phyloP scores from a whole-genome alignment of 2,329 filamentous ascomycete genomes.

The Arthrobotrys conoides region DNA sequence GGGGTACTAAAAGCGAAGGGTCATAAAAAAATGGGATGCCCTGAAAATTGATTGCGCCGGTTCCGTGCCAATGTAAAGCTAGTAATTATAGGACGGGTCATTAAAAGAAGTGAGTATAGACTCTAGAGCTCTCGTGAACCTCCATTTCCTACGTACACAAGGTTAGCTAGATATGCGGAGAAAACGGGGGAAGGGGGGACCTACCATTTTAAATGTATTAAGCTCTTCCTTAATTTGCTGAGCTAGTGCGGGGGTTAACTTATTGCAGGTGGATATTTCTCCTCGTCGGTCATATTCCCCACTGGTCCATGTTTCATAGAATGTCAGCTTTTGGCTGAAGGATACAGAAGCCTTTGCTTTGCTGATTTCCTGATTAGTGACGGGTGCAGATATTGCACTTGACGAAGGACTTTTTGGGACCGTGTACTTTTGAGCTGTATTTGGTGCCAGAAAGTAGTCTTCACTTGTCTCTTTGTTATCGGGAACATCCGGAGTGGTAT shows the following conservation, averaged over 20 bases:
- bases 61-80: constrained; percentile 61
- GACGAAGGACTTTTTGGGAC: constrained; percentile 75
- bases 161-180: constrained; percentile 17
- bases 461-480: constrained; percentile 73
- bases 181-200: constrained; percentile 65
- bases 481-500: constrained; percentile 38
- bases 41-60: constrained; percentile 61
- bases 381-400: constrained; percentile 84
- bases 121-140: constrained; percentile 98
- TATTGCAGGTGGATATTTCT: constrained; percentile 97
- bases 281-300: constrained; percentile 96
- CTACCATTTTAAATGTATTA: constrained; percentile 99
- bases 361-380: constrained; percentile 78
- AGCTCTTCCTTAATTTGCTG: constrained; percentile 99
- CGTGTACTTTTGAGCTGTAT: constrained; percentile 71
- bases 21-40: constrained; percentile 61
- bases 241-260: constrained; percentile 93
- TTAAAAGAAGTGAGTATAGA: constrained; percentile 99
- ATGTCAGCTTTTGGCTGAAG: constrained; percentile 93
- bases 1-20: constrained; percentile 53
- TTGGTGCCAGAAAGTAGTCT: constrained; percentile 82
- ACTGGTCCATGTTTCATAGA: constrained; percentile 95
- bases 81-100: constrained; percentile 65
- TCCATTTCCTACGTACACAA: constrained; percentile 86
- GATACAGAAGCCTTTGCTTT: constrained; percentile 67